These are phyloP conservation scores for Pharnaceum exiguum DNA, from an alignment of 148 eudicot genomes.

Conservation along the genomic window DNA sequence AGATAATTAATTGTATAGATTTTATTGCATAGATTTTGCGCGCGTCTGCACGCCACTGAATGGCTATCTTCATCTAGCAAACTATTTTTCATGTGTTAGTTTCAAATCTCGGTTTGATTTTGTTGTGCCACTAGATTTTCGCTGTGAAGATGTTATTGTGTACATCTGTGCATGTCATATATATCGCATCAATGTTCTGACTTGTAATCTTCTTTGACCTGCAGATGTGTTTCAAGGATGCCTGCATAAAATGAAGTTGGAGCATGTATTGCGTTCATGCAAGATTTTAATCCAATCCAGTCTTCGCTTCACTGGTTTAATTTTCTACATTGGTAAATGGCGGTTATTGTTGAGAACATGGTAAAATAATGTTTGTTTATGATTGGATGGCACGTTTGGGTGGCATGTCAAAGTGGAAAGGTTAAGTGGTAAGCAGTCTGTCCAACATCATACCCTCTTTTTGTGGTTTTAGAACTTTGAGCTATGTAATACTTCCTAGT, in stretches of 20 bases:
- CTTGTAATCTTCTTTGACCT: not conserved
- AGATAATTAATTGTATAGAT: not conserved
- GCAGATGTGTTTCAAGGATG: conserved; percentile 21
- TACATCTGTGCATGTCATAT: not conserved
- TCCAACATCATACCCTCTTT: not conserved
- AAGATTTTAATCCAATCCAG: conserved; percentile 9
- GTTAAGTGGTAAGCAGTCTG: conserved; percentile 9
- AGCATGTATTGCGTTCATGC: conserved; percentile 10
- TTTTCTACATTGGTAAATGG: conserved; percentile 19
- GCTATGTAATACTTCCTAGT: conserved; percentile 15
- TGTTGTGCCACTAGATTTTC: no score
- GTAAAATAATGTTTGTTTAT: conserved; percentile 21
- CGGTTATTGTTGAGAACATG: conserved; percentile 14
- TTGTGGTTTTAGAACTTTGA: conserved; percentile 14
- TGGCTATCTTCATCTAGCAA: not conserved
- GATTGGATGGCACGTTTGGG: conserved; percentile 8
- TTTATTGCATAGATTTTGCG: not conserved
- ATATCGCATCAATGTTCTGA: not conserved
- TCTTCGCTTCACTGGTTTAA: conserved; percentile 13
- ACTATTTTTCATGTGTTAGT: not conserved
- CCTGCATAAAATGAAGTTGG: conserved; percentile 18
- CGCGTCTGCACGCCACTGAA: not conserved
- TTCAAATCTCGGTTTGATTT: no score
- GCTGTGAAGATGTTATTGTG: not conserved
- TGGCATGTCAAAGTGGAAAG: conserved; percentile 15